phyloP scores from a whole-genome alignment of 352 stramenopile species.

The Globisporangium paroecandrum region DNA sequence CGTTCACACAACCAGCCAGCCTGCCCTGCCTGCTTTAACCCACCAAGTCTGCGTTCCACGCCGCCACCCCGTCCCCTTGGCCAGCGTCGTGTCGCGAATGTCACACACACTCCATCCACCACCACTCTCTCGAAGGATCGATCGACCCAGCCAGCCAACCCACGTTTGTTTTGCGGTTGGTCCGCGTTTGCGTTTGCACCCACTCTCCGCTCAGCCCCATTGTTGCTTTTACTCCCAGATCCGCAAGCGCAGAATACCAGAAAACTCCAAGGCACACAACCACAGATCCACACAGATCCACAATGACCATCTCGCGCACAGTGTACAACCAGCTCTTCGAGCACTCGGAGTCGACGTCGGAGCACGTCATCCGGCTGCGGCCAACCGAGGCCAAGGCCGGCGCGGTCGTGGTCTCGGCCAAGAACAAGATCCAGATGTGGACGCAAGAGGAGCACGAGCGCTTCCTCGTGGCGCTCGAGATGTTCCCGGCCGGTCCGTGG shows the following conservation, averaged over 20 bases:
- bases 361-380: slow-evolving; percentile 70
- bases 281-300: background rate
- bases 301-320: slow-evolving; percentile 79
- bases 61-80: background rate
- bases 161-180: background rate
- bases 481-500: slow-evolving; percentile 81
- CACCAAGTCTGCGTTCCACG: slow-evolving; percentile 2
- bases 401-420: slow-evolving; percentile 72
- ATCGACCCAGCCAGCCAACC: background rate
- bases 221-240: slow-evolving; percentile 15
- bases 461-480: slow-evolving; percentile 81
- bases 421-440: slow-evolving; percentile 86
- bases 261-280: background rate
- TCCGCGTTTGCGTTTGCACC: slow-evolving; percentile 1
- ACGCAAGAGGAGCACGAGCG: slow-evolving; percentile 84
- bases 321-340: slow-evolving; percentile 87
- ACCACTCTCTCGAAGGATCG: slow-evolving; percentile 12
- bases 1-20: background rate
- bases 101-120: slow-evolving; percentile 8
- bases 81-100: slow-evolving; percentile 13
- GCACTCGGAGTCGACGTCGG: slow-evolving; percentile 32
- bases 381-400: slow-evolving; percentile 78
- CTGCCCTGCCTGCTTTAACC: background rate
- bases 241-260: background rate
- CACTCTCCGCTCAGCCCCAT: slow-evolving; percentile 2